Base-by-base conservation (phyloP, 345 rosid genomes). In the Raphanus sativus region DNA sequence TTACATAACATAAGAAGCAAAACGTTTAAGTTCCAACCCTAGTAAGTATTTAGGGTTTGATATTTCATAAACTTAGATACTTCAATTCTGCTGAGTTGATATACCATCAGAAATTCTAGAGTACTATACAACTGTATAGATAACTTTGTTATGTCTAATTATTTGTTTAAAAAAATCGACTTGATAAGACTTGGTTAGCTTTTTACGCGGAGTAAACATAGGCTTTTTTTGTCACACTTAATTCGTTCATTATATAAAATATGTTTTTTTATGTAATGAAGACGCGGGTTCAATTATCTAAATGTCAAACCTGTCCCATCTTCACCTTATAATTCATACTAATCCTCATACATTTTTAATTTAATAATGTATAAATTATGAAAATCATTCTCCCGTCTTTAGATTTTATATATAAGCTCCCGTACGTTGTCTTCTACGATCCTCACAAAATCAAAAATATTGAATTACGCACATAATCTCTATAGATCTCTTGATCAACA, bases 201-300 rank as follows among this genome's bases (percentile, higher is more conserved):
- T 17, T 40, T 75, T 1, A 67, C 68, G 73, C 73, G 73, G 79
- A 67, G 61, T 67, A 59, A 32, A 66, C n/a, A 24, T 59, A 38
- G 56, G 21, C 21, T 21, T 21, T 21, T 21, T 21, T 21, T 21
- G 21, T 21, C 21, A 21, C 21, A 21, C 21, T 21, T 21, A 21
- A 21, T 21, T 21, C 21, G 1, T 21, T 21, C 21, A 21, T 21
- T 21, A 21, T 21, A 21, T 21, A 21, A 21, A 21, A 21, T 21
- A 21, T 21, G 21, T 21, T 21, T 21, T 21, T 21, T 21, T 21
- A 67, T 58, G 66, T 75, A 52, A 45, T 54, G 42, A 48, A 32
- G 26, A 77, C 76, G 76, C 81, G 76, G 61, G 8, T 56, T 77
- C 71, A 70, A 65, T 65, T 6, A 70, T 77, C 34, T 64, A 55